A percentile compares a stretch with the other conserved stretches of the same genome.
phyloP scores from a whole-genome alignment of 2,329 filamentous ascomycete species.

The Colletotrichum coccodes region DNA sequence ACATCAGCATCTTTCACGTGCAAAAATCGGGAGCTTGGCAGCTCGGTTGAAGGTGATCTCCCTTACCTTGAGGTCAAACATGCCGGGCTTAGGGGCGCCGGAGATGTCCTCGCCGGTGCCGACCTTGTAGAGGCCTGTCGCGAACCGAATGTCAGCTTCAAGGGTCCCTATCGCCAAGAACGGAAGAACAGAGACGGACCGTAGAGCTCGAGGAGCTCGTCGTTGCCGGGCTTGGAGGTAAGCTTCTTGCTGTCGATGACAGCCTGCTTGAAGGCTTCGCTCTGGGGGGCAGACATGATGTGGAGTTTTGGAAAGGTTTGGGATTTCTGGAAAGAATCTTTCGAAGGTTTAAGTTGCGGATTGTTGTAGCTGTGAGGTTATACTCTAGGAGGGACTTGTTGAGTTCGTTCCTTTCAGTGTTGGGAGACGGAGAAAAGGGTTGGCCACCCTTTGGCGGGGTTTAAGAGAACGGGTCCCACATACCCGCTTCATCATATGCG shows the following conservation, averaged over 20 bases:
- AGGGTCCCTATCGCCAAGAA: too few species aligned
- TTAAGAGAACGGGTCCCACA: constrained; percentile 22
- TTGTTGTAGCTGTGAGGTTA: constrained; percentile 4
- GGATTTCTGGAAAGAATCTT: neutral
- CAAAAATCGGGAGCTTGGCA: neutral
- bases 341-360: neutral
- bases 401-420: constrained; percentile 23
- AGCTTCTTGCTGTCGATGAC: constrained; percentile 74
- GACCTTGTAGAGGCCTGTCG: constrained; percentile 67
- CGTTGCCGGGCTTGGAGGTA: constrained; percentile 69
- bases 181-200: constrained; percentile 50
- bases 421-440: constrained; percentile 24
- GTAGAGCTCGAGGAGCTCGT: constrained; percentile 73
- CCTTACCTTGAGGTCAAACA: constrained; percentile 76
- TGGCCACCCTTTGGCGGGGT: constrained; percentile 31
- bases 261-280: constrained; percentile 64
- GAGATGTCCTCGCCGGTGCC: constrained; percentile 65
- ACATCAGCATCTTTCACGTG: constrained; percentile 11
- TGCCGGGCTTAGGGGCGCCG: constrained; percentile 68
- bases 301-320: neutral
- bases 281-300: constrained; percentile 53
- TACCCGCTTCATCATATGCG: constrained; percentile 29
- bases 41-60: neutral
- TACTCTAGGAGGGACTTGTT: constrained; percentile 19
- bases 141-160: constrained; percentile 19